Percentiles rank a stretch among this genome's conserved stretches.
phyloP scores from a whole-genome alignment of 2,329 filamentous ascomycete genomes.

The Lachnellula arida region DNA sequence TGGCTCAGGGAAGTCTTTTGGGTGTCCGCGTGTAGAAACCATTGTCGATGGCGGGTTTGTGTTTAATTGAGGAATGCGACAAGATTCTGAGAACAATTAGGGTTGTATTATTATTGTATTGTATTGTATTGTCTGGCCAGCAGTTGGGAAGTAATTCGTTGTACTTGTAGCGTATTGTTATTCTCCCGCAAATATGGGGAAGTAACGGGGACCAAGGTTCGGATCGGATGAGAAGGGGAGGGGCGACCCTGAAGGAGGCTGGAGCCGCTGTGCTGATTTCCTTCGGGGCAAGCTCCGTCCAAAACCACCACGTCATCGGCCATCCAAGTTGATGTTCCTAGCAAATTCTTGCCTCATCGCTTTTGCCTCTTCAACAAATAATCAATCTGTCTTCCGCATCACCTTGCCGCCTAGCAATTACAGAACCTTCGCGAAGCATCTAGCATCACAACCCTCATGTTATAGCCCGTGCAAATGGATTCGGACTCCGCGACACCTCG shows the following conservation, averaged over 20 bases:
- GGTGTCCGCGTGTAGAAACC: constrained; percentile 54
- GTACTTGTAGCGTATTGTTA: neutral
- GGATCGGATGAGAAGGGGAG: too few relatives aligned
- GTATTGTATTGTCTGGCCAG: neutral
- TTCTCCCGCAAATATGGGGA: neutral
- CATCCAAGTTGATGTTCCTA: neutral
- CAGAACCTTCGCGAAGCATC: constrained; percentile 10
- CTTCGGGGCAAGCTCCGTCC: neutral
- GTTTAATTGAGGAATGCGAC: neutral
- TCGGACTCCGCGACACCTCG: constrained; percentile 25
- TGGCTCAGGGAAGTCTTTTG: constrained; percentile 42
- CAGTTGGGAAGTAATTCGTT: neutral
- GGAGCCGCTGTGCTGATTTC: neutral
- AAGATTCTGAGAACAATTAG: too few relatives aligned
- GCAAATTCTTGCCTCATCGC: neutral
- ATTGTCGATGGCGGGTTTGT: constrained; percentile 33
- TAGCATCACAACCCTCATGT: constrained; percentile 15
- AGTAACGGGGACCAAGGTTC: neutral
- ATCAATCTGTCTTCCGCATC: constrained; percentile 19
- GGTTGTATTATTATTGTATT: too few relatives aligned
- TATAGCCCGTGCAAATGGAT: constrained; percentile 26
- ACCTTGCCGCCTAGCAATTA: constrained; percentile 11
- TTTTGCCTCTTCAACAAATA: constrained; percentile 5
- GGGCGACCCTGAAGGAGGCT: neutral
- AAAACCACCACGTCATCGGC: constrained; percentile 12